Evolutionary conservation across 352 stramenopile species (phyloP).

Genomic region (Phytophthora pini): DNA sequence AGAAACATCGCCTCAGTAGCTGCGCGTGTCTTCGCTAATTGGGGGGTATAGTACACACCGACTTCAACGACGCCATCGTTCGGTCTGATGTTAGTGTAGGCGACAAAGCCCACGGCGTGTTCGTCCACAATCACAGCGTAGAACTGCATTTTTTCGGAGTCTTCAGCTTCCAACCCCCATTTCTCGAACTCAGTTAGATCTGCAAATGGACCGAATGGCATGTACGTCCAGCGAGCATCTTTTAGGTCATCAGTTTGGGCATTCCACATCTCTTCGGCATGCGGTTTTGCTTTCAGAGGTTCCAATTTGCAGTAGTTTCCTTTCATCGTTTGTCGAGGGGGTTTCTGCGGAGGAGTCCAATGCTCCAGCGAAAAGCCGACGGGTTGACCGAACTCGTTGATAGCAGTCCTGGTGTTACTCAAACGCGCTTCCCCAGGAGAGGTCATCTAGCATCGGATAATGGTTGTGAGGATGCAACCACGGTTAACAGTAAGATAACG

Average conservation of each 20-base stretch:
- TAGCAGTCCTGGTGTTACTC: no score
- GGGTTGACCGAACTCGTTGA: no score
- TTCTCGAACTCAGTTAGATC: slow-evolving; percentile 19
- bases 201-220: slow-evolving; percentile 16
- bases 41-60: slow-evolving; percentile 12
- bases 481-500: no score
- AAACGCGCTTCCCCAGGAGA: no score
- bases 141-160: slow-evolving; percentile 11
- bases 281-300: slow-evolving; percentile 4
- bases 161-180: background rate
- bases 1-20: slow-evolving; percentile 25
- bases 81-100: slow-evolving; percentile 17
- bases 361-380: background rate
- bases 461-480: no score
- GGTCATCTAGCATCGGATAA: no score
- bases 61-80: slow-evolving; percentile 15
- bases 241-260: slow-evolving; percentile 13
- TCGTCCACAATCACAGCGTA: slow-evolving; percentile 27
- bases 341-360: slow-evolving; percentile 21
- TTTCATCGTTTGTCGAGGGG: slow-evolving; percentile 5
- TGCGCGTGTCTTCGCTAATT: slow-evolving; percentile 15
- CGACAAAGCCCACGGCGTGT: slow-evolving; percentile 10
- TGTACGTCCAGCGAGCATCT: slow-evolving; percentile 24
- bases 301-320: slow-evolving; percentile 23
- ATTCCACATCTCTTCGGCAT: slow-evolving; percentile 21